Percentiles rank a stretch among this genome's conserved stretches.
These are phyloP conservation scores for Amauroascus verrucosus DNA, from an alignment of 2,329 filamentous ascomycete species.

Conservation along the genomic window DNA sequence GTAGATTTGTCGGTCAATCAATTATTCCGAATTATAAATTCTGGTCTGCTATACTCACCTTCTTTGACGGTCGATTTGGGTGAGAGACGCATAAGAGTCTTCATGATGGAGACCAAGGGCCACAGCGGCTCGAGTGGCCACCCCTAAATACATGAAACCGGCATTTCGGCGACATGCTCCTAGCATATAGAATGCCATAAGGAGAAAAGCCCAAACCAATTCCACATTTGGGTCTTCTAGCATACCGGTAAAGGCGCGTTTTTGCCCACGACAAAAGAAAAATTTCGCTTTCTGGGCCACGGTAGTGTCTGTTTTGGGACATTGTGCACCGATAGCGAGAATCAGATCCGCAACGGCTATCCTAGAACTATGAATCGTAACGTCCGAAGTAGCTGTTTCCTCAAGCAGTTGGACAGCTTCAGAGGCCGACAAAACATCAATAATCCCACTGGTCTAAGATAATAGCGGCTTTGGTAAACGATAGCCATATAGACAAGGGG, in stretches of 20 bases:
- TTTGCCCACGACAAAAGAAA: slow-evolving; percentile 41
- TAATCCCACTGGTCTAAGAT: slow-evolving; percentile 33
- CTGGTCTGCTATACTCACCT: not conserved
- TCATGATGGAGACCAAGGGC: slow-evolving; percentile 46
- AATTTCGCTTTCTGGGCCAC: slow-evolving; percentile 30
- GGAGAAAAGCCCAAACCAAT: slow-evolving; percentile 43
- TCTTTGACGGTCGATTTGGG: slow-evolving; percentile 9
- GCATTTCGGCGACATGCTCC: slow-evolving; percentile 50
- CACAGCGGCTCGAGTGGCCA: slow-evolving; percentile 48
- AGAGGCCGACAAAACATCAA: slow-evolving; percentile 29
- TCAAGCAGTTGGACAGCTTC: slow-evolving; percentile 18
- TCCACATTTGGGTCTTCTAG: slow-evolving; percentile 46
- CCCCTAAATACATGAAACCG: slow-evolving; percentile 54
- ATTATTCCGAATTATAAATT: not conserved
- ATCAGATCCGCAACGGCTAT: slow-evolving; percentile 30
- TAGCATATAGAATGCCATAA: slow-evolving; percentile 52
- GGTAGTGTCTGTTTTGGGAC: slow-evolving; percentile 25
- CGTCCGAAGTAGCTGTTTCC: not conserved
- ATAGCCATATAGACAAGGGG: not conserved
- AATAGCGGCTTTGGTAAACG: not conserved
- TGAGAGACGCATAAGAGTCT: slow-evolving; percentile 22
- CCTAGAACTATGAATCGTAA: slow-evolving; percentile 6
- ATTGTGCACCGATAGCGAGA: slow-evolving; percentile 46
- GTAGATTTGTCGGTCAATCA: not conserved
- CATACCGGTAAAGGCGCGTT: slow-evolving; percentile 42